Evolutionary conservation across 768 basidiomycete genomes (phyloP), one percentile per base, ranked within the genome.

Genomic region (Sarcodon sp.): DNA sequence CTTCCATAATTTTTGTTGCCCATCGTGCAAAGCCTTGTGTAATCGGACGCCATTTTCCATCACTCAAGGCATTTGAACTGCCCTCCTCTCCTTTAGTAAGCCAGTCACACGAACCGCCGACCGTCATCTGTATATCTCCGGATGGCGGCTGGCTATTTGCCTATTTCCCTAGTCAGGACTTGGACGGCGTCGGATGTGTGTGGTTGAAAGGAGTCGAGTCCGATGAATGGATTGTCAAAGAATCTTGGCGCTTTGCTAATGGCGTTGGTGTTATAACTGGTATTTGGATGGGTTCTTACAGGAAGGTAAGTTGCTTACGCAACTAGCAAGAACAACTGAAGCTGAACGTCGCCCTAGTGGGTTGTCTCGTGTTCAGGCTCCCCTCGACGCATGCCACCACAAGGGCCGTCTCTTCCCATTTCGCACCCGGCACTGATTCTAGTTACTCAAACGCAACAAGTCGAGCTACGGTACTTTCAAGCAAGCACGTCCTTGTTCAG

Each of bases 81-180:
- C 71, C 67, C 3, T 72, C 79, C 3, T 80, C 81, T 0, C 52
- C 66, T 10, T 72, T 68, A 12, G 62, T 85, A 39, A 52, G 67
- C n/a, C 59, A 65, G 16, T 67, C 70, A 2, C 87, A 79, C 58
- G 71, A 73, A 13, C 76, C 84, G 6, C 78, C 84, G 0, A 73
- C 73, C 6, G 61, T 80, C 32, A 75, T 88, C 45, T 75, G 76
- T 6, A 69, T 77, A 15, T 73, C 78, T 5, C 70, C 80, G 3
- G 65, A 66, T 31, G 77, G 80, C 51, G 68, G 71, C 44, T 82
- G 74, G 77, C 58, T 88, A 4, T 87, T 86, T 55, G 84, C 83
- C 1, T 88, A 79, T 57, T 87, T 83, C 57, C 83, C 84, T 9
- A 69, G 79, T 36, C 65, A 65, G 32, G 71, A 70, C 21, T 59